Percentiles rank a stretch among this genome's conserved stretches.
Conservation (phyloP, 495 filamentous ascomycete species). For the Apiosordaria backusii region DNA sequence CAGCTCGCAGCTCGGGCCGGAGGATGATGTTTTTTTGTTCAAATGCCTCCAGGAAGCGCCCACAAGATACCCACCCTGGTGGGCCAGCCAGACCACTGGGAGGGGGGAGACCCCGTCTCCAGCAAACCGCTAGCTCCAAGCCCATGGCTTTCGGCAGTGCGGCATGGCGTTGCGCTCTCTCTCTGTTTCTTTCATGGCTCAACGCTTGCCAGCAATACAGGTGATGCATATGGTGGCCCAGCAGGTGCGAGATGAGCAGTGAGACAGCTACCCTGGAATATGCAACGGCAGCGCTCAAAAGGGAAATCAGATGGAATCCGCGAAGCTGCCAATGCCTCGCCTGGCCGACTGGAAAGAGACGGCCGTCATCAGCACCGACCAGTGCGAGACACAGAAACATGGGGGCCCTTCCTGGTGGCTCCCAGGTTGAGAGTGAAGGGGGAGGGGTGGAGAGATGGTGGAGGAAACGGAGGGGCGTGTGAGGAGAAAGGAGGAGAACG, state of each 20-base stretch:
- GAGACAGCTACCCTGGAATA: not conserved
- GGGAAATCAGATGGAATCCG: not conserved
- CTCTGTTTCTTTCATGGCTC: slow-evolving; percentile 16
- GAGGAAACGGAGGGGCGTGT: not conserved
- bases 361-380: not conserved
- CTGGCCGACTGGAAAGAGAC: not conserved
- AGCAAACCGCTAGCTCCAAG: slow-evolving; percentile 12
- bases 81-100: slow-evolving; percentile 9
- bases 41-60: slow-evolving; percentile 16
- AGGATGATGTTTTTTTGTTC: slow-evolving; percentile 23
- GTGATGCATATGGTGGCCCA: not conserved
- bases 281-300: slow-evolving; percentile 2
- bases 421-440: not conserved
- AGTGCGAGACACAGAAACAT: not conserved
- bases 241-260: slow-evolving; percentile 3
- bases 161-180: slow-evolving; percentile 31
- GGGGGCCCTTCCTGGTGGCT: slow-evolving; percentile 1
- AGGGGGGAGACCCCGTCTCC: slow-evolving; percentile 6
- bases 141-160: slow-evolving; percentile 34
- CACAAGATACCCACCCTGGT: slow-evolving; percentile 23
- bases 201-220: not conserved
- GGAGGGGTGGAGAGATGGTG: not conserved
- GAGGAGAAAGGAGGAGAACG: not conserved
- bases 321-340: not conserved
- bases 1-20: slow-evolving; percentile 24